A percentile compares a stretch with the other conserved stretches of the same genome.
These are phyloP conservation scores for Uronychia setigera DNA, from an alignment of 73 alveolate species.

Conservation along the genomic window DNA sequence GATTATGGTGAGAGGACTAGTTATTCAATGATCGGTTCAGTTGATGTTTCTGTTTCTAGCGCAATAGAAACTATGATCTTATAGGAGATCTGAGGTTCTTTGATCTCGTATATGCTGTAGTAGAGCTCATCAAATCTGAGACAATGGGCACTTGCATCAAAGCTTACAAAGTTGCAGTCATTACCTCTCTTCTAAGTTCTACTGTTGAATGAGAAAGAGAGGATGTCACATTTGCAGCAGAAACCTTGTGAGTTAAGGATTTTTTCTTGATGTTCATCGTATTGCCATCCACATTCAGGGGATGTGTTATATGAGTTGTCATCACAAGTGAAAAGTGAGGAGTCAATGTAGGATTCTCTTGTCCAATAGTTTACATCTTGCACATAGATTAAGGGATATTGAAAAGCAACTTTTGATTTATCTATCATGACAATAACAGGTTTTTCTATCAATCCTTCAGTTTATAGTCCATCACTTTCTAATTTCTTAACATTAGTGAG, in stretches of 20 bases:
- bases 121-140: conserved; percentile 59
- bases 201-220: conserved; percentile 29
- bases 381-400: conserved; percentile 61
- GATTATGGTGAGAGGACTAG: conserved; percentile 52
- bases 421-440: conserved; percentile 64
- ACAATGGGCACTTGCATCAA: conserved; percentile 73
- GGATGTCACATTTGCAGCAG: conserved; percentile 71
- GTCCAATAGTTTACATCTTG: conserved; percentile 76
- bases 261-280: conserved; percentile 34
- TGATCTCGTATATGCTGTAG: conserved; percentile 67
- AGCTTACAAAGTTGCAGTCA: conserved; percentile 50
- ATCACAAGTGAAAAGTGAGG: conserved; percentile 50
- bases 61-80: conserved; percentile 43
- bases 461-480: too few species aligned
- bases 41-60: conserved; percentile 25
- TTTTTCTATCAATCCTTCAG: too few species aligned
- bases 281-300: conserved; percentile 75
- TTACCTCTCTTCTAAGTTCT: conserved; percentile 49
- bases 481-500: too few species aligned
- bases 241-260: conserved; percentile 73
- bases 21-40: not conserved
- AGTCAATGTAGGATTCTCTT: conserved; percentile 48
- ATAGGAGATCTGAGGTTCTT: conserved; percentile 58
- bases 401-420: conserved; percentile 68
- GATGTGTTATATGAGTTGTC: conserved; percentile 47